Base-by-base conservation (phyloP, 2,329 filamentous ascomycete species). In the Coniochaeta sp. region DNA sequence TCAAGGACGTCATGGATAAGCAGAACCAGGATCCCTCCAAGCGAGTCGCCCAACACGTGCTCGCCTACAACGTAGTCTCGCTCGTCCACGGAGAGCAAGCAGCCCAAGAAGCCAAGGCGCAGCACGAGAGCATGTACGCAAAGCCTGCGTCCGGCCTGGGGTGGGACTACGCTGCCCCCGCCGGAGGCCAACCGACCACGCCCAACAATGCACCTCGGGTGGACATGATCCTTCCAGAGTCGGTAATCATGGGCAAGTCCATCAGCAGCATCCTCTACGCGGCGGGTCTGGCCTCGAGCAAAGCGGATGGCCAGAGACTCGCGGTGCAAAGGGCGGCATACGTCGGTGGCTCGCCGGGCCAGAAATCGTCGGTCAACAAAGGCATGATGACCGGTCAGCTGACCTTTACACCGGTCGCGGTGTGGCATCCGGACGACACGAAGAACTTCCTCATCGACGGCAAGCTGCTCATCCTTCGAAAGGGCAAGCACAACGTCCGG, bases 11-110 rank as follows among this genome's bases (percentile, higher is more conserved):
- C 58, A 89, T 98, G 83, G 72, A 77, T 34, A 72, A 88, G 63
- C 93, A 98, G 66, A 74, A 73, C 9, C 64, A 79, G 31, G 82
- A 93, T 60, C 89, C 90, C 0, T 81, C 86, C 1, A 85, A 88
- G 73, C 86, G 95, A 33, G 71, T 85, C 60, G 92, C 93, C 3
- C 93, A 99, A 67, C 93, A 96, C 69, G 77, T 81, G 0, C 83
- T 99, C 2, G 95, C 95, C 0, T 84, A 79, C 58, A 93, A 99
- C 70, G 88, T 98, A 24, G 79, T 96, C 0, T 82, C 88, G 57
- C 80, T 99, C 1, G 83, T 92, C 1, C 92, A 98, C 69, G 91
- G 93, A 16, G 71, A 77, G 0, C 68, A 81, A 8, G 82, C 82
- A 63, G 91, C 93, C 0, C 71, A 82, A 16, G 77, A 82, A 24